Conservation (phyloP, 2,329 filamentous ascomycete species). For the Ophiocordyceps polyrhachis-furcata region DNA sequence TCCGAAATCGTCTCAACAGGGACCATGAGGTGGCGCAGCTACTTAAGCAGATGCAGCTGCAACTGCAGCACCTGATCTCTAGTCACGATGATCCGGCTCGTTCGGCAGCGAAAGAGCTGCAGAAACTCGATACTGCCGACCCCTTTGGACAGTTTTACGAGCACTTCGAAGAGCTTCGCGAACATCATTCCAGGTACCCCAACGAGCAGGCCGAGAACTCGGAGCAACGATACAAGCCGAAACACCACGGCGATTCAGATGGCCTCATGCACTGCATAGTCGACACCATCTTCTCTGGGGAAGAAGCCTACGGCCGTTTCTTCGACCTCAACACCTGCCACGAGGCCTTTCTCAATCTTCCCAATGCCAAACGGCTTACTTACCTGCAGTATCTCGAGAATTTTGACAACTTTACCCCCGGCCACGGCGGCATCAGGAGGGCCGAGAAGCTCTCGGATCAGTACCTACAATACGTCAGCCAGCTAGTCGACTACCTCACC, state of each 20-base stretch:
- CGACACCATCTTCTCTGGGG: slow-evolving; percentile 85
- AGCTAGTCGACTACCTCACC: slow-evolving; percentile 69
- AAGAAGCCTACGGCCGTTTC: slow-evolving; percentile 84
- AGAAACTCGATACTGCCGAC: slow-evolving; percentile 67
- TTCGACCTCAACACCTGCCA: slow-evolving; percentile 74
- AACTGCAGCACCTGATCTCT: slow-evolving; percentile 61
- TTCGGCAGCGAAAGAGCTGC: slow-evolving; percentile 58
- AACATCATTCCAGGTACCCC: slow-evolving; percentile 78
- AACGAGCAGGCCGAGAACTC: slow-evolving; percentile 92
- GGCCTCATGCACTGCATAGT: slow-evolving; percentile 49
- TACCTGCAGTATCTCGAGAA: slow-evolving; percentile 87
- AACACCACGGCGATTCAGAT: slow-evolving; percentile 43
- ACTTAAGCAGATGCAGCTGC: slow-evolving; percentile 68
- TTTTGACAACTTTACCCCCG: slow-evolving; percentile 72
- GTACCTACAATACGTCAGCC: slow-evolving; percentile 78
- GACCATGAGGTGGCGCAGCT: slow-evolving; percentile 87
- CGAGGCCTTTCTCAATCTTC: slow-evolving; percentile 79
- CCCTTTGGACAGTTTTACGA: slow-evolving; percentile 84
- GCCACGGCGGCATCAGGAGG: slow-evolving; percentile 55
- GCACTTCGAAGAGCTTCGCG: slow-evolving; percentile 61
- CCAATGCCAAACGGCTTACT: slow-evolving; percentile 63
- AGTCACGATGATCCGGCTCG: slow-evolving; percentile 72
- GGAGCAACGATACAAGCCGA: slow-evolving; percentile 70
- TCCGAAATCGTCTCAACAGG: slow-evolving; percentile 71
- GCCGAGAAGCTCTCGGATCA: slow-evolving; percentile 77